Evolutionary conservation across 495 filamentous ascomycete species (phyloP).

Genomic region (Podospora australis): DNA sequence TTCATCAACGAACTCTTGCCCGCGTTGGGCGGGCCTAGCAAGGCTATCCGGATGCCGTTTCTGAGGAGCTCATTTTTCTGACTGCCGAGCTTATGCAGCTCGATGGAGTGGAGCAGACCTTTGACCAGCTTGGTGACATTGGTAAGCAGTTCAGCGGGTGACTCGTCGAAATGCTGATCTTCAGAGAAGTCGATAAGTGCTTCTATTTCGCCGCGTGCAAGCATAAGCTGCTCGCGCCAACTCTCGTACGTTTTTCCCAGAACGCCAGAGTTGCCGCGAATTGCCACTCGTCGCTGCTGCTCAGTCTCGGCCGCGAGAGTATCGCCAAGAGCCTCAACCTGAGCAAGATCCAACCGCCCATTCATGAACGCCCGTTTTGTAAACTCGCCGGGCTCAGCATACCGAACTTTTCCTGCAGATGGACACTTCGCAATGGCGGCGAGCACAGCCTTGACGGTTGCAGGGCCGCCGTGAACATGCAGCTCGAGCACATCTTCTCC

Average conservation of each 20-base stretch:
- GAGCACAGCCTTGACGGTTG: constrained; percentile 80
- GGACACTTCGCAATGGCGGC: constrained; percentile 56
- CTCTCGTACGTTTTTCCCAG: constrained; percentile 74
- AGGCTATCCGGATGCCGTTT: constrained; percentile 75
- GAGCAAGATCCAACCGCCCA: constrained; percentile 76
- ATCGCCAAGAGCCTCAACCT: constrained; percentile 88
- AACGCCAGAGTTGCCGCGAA: constrained; percentile 64
- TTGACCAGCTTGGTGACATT: constrained; percentile 61
- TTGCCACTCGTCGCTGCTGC: constrained; percentile 81
- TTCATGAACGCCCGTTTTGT: constrained; percentile 90
- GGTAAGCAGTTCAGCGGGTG: constrained; percentile 59
- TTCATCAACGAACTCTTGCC: constrained; percentile 95
- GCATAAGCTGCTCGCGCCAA: constrained; percentile 72
- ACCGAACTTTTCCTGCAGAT: constrained; percentile 49
- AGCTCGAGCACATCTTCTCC: constrained; percentile 91
- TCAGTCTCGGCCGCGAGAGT: constrained; percentile 83
- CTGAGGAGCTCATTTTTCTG: constrained; percentile 78
- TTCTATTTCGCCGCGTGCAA: constrained; percentile 85
- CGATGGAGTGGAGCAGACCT: constrained; percentile 53
- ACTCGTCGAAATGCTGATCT: constrained; percentile 94
- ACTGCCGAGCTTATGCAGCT: constrained; percentile 64
- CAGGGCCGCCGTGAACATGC: constrained; percentile 88
- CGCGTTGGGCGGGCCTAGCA: constrained; percentile 88
- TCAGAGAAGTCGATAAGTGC: constrained; percentile 95
- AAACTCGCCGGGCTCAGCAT: constrained; percentile 94